phyloP scores from a whole-genome alignment of 148 eudicot genomes.

The Polygonum maritimum region DNA sequence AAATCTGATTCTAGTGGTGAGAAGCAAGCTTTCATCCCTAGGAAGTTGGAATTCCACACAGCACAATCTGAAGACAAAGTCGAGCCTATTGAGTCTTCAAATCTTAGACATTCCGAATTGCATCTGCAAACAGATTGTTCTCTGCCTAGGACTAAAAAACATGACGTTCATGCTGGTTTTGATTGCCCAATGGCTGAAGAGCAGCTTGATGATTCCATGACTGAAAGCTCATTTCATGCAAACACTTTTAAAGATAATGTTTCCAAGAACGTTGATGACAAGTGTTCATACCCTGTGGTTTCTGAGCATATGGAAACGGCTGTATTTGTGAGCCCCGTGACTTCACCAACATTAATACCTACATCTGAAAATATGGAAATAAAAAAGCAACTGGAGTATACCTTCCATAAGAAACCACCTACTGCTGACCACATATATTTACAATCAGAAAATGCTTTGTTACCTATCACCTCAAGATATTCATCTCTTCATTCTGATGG shows the following conservation, averaged over 20 bases:
- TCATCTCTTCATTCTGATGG: slow-evolving; percentile 13
- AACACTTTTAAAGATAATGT: neutral
- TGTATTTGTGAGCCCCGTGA: slow-evolving; percentile 12
- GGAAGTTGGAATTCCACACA: slow-evolving; percentile 18
- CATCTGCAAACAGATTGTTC: slow-evolving; percentile 15
- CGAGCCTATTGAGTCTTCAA: slow-evolving; percentile 18
- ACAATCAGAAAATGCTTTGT: slow-evolving; percentile 13
- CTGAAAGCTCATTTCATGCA: neutral
- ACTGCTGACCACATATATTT: slow-evolving; percentile 22
- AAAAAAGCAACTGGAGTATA: slow-evolving; percentile 14
- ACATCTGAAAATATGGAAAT: slow-evolving; percentile 16
- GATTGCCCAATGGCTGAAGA: neutral
- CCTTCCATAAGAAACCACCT: slow-evolving; percentile 50
- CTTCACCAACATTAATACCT: slow-evolving; percentile 11
- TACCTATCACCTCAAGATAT: slow-evolving; percentile 1
- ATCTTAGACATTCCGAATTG: slow-evolving; percentile 8
- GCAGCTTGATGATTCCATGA: slow-evolving; percentile 7
- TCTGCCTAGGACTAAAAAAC: slow-evolving; percentile 6
- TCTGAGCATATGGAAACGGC: slow-evolving; percentile 1
- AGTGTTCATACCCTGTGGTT: neutral
- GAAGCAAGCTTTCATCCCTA: slow-evolving; percentile 8
- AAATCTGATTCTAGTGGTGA: neutral
- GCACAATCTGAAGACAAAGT: slow-evolving; percentile 16
- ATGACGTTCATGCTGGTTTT: neutral
- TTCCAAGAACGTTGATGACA: neutral